Base-by-base conservation (phyloP, 192 early-diverging fungal species). In the Coemansia sp. region DNA sequence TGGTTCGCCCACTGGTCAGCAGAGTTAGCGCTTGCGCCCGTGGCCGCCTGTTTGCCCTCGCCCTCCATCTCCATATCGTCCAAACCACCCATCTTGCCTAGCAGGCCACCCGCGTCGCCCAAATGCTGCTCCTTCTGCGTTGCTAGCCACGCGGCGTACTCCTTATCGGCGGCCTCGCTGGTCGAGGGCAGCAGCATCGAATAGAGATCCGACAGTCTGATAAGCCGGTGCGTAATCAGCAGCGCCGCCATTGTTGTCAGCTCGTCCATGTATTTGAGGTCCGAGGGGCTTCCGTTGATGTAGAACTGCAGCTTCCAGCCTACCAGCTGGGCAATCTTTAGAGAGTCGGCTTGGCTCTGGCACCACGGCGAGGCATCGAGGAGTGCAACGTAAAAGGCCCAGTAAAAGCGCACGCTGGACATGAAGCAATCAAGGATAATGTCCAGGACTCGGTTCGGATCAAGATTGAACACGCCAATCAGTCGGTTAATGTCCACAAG, bases 391-490 rank as follows among this genome's bases (percentile, higher is more conserved):
- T 62, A 82, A 64, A 82, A 82, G 0, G 66, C 61, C 73, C 74
- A 82, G 70, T 76, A 70, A 20, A 70, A 59, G 20, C 73, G 74
- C 52, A 82, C 74, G 31, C 55, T 70, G 1, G 79, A 69, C 61
- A 76, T 76, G 36, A 82, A 82, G 64, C 79, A 76, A 56, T 82
- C 79, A 36, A 82, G 48, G 26, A 82, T 70, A 14, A 76, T 70
- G 47, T 82, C 79, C 31, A 82, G 38, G 2, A 55, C 79, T 36
- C 79, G 79, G 71, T 73, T 76, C 5, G 79, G 74, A 21, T 82
- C 79, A 23, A 82, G 52, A 34, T 65, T 76, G 25, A 82, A 82
- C 21, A 76, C 37, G 25, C 79, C 79, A 20, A 82, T 73, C 3
- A 82, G 62, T 18, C 79, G 69, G 65, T 64, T 53, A 34, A 82